A percentile compares a stretch with the other conserved stretches of the same genome.
phyloP scores from a whole-genome alignment of 352 stramenopile species.

The Phytophthora rubi region DNA sequence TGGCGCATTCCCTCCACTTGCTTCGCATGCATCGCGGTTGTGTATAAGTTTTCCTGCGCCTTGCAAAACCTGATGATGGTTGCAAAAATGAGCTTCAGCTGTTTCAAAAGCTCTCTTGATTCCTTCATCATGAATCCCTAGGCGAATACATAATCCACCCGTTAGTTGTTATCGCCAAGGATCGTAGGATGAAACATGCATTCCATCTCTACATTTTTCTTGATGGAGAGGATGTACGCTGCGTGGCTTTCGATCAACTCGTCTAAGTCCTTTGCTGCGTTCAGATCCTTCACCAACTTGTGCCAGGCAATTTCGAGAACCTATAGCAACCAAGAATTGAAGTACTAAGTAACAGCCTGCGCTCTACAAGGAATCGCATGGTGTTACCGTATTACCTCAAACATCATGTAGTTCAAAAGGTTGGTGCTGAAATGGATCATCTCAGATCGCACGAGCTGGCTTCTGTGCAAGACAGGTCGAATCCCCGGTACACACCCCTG shows the following conservation, averaged over 20 bases:
- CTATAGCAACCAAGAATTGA: conserved; percentile 17
- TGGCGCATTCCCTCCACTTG: conserved; percentile 64
- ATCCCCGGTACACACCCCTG: conserved; percentile 70
- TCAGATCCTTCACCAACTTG: conserved; percentile 89
- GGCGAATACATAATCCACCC: conserved; percentile 6
- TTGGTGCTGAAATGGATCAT: conserved; percentile 99
- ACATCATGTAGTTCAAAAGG: conserved; percentile 99
- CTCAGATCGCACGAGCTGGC: conserved; percentile 94
- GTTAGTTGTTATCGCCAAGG: conserved; percentile 2
- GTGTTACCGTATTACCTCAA: conserved; percentile 77
- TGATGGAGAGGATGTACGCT: conserved; percentile 93
- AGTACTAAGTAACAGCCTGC: not conserved
- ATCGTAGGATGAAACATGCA: not conserved
- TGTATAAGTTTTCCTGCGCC: conserved; percentile 84
- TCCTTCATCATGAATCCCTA: conserved; percentile 89
- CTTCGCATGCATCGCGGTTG: conserved; percentile 72
- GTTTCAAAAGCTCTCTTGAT: conserved; percentile 69
- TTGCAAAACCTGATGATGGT: conserved; percentile 88
- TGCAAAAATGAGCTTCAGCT: conserved; percentile 84
- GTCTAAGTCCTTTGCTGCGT: conserved; percentile 93
- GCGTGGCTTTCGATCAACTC: conserved; percentile 96
- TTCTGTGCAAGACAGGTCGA: conserved; percentile 87
- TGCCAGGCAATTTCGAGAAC: conserved; percentile 96
- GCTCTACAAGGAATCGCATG: not conserved
- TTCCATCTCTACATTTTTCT: conserved; percentile 69